These are phyloP conservation scores for Monosporascus cannonballus DNA, from an alignment of 2,329 filamentous ascomycete genomes.

Conservation along the genomic window DNA sequence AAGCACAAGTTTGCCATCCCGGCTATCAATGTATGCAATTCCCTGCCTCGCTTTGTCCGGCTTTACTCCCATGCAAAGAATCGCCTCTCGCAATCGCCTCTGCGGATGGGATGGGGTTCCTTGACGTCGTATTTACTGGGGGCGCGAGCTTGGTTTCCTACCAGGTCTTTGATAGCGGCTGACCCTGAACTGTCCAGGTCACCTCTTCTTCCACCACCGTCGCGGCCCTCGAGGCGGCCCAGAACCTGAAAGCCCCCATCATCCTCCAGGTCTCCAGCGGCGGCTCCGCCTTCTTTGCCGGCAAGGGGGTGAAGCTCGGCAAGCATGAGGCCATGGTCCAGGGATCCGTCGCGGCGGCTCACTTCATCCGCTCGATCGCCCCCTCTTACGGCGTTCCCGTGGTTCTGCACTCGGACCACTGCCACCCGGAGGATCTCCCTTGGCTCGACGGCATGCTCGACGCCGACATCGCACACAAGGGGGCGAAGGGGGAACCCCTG, in stretches of 20 bases:
- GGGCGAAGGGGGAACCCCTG: conserved; percentile 83
- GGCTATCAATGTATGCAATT: conserved; percentile 61
- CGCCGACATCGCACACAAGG: conserved; percentile 92
- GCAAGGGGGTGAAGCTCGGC: conserved; percentile 77
- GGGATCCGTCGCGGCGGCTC: conserved; percentile 80
- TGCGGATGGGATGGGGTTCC: no score
- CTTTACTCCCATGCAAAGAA: no score
- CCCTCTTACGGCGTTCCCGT: conserved; percentile 86
- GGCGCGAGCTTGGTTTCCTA: no score
- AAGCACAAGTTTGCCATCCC: conserved; percentile 85
- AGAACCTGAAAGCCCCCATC: conserved; percentile 84
- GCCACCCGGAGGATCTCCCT: conserved; percentile 97
- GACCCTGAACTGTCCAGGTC: conserved; percentile 28
- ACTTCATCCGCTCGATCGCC: conserved; percentile 87
- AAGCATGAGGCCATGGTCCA: conserved; percentile 85
- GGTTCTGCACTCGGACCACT: conserved; percentile 95
- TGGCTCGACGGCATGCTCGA: conserved; percentile 97
- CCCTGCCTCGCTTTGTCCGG: no score
- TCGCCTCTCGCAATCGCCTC: no score
- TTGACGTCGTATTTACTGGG: no score
- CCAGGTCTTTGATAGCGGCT: no score
- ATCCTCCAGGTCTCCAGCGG: conserved; percentile 93
- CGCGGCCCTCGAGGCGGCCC: conserved; percentile 86
- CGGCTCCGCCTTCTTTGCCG: conserved; percentile 87
- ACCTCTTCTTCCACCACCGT: conserved; percentile 87